A percentile compares a stretch with the other conserved stretches of the same genome.
phyloP scores from a whole-genome alignment of 1,284 basidiomycete species.

The Puccinia novopanici region DNA sequence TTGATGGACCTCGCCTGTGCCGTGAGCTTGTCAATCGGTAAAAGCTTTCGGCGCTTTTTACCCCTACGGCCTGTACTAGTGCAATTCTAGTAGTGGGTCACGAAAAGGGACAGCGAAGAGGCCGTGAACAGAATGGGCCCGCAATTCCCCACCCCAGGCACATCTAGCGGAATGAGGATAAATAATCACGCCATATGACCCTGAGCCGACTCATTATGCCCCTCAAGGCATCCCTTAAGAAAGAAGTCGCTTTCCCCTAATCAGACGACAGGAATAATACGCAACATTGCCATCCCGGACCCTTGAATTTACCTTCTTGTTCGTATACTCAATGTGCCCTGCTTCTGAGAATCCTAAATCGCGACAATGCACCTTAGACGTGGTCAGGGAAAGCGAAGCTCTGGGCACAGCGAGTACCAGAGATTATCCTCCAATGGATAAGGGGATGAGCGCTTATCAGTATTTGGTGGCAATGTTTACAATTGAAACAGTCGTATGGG shows the following conservation, averaged over 20 bases:
- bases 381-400: not conserved
- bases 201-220: not conserved
- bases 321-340: slow-evolving; percentile 7
- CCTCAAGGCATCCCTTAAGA: not conserved
- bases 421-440: not conserved
- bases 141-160: too few relatives aligned
- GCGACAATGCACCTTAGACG: not conserved
- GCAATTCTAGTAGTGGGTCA: too few relatives aligned
- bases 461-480: slow-evolving; percentile 26
- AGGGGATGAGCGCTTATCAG: not conserved
- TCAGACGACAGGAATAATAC: too few relatives aligned
- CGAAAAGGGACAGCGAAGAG: too few relatives aligned
- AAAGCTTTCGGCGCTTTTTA: too few relatives aligned
- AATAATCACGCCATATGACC: not conserved
- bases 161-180: not conserved
- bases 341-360: not conserved
- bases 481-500: slow-evolving; percentile 23
- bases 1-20: too few relatives aligned
- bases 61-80: too few relatives aligned
- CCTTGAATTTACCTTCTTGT: too few relatives aligned
- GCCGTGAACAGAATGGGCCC: too few relatives aligned
- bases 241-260: not conserved
- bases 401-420: not conserved
- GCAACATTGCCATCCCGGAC: too few relatives aligned
- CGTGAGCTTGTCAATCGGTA: too few relatives aligned